A percentile compares a stretch with the other conserved stretches of the same genome.
Conservation (phyloP, 2,329 filamentous ascomycete genomes). For the Rugonectria rugulosa region DNA sequence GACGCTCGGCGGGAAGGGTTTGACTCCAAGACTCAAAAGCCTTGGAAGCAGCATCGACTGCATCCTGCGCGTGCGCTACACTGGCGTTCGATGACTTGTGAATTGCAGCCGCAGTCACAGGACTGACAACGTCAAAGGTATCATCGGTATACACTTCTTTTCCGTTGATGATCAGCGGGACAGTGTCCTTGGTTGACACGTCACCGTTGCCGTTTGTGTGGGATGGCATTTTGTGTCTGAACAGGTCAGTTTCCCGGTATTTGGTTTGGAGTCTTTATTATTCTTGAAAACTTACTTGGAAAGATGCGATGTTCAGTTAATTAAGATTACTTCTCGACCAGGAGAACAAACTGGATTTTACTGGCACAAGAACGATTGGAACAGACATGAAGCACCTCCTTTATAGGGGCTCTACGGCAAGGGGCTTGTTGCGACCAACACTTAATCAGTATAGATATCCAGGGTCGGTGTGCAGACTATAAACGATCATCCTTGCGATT, state of each 20-base stretch:
- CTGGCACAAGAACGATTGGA: no score
- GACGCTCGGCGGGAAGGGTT: constrained; percentile 62
- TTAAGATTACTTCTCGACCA: no score
- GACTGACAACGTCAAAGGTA: constrained; percentile 65
- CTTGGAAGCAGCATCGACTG: constrained; percentile 57
- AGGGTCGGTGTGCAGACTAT: neutral
- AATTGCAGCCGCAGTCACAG: constrained; percentile 58
- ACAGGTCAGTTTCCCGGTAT: neutral
- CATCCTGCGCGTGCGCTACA: constrained; percentile 59
- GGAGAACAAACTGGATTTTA: no score
- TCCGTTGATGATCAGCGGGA: constrained; percentile 54
- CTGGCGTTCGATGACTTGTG: constrained; percentile 61
- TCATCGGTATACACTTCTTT: constrained; percentile 54
- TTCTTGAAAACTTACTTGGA: no score
- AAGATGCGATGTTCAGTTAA: no score
- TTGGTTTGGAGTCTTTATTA: neutral
- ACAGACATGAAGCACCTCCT: no score
- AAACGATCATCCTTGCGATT: neutral
- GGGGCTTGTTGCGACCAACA: neutral
- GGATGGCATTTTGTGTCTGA: constrained; percentile 2
- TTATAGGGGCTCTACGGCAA: no score
- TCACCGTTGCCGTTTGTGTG: neutral
- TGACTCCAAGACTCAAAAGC: constrained; percentile 71
- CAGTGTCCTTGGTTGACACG: constrained; percentile 11
- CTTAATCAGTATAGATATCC: neutral